Evolutionary conservation across 164 flowering plant genomes (phyloP), one percentile per base, ranked within the genome.

Genomic region (Magnolia officinalis): DNA sequence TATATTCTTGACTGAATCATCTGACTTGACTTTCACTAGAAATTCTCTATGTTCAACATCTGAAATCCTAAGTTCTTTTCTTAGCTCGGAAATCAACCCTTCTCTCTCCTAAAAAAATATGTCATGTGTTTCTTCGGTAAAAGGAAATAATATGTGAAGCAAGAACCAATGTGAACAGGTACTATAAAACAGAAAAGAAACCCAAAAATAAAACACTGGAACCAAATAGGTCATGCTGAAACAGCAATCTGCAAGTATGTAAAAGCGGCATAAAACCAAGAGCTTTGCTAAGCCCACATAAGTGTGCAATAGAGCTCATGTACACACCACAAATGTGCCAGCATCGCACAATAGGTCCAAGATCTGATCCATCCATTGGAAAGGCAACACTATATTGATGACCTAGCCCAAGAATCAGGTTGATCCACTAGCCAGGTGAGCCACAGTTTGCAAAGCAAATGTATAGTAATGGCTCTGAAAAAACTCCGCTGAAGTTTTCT

Each of bases 21-120:
- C 83, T 10, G 82, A 79, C 75, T 84, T 76, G 31, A 83, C 76
- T 72, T 77, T 78, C 37, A 67, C 71, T 55, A 81, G 84, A 52
- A 81, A 69, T 76, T 82, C 83, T 77, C 87, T 79, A 61, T 86
- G 85, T 73, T 86, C 87, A 55, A 66, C 21, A 71, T 84, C 87
- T 49, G 87, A 79, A 50, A 86, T 83, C 72, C 79, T 82, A 50
- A 84, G 87, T 64, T 86, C 87, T 73, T 83, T 84, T 31, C 87
- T 74, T 75, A 86, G 76, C 63, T 76, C 73, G 14, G 85, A 74
- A 18, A 83, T 81, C 77, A 82, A 81, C 24, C 78, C 84, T 50
- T 80, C 84, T 74, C 84, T 83, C 26, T 45, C 84, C 88, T 86
- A 71, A 21, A 71, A 79, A 77, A 23, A 18, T 16, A 61, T 21